Base-by-base conservation (phyloP, 2,329 filamentous ascomycete species). In the Tothia fuscella region DNA sequence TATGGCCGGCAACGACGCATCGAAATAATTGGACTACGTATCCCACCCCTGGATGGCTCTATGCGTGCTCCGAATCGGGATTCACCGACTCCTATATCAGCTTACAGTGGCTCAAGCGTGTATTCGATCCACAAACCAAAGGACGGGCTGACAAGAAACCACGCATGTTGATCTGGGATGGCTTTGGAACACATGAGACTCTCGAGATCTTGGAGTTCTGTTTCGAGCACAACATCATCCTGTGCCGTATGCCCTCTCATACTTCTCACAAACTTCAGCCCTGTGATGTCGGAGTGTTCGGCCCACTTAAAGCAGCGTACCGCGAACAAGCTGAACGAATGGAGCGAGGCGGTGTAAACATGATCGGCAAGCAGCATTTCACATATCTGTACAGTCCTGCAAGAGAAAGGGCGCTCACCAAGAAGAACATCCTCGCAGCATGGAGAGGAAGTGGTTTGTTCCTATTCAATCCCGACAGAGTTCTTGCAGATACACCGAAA, bases 91-190 rank as follows among this genome's bases (percentile, higher is more conserved):
- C 43, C 14, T 10, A 38, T 14, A 45, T 61, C 22, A 60, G 53
- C 47, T 49, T 60, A 9, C 43, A 62, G 43, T 63, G 50, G 58
- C 45, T 62, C n/a, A 55, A 47, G 42, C 48, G 42, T 37, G 47
- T 63, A 34, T 62, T 61, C 48, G 46, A 63, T 47, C 56, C 54
- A 6, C 28, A 56, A 47, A 63, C 56, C 4, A 55, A 50, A 49
- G 48, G 41, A 36, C 43, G 41, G 39, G 57, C 55, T 44, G 48
- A 57, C 17, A 28, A 49, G 6, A 56, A 51, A 44, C 57, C 50
- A 46, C 54, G 56, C 1, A 41, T 61, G 4, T 49, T 61, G 19
- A 58, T 61, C 14, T 56, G 46, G 16, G 51, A 63, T 43, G 49
- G 59, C 36, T 59, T 62, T 40, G 49, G 50, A n/a, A 57, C 53